Conservation (phyloP, 345 rosid genomes). For the Orychophragmus violaceus region DNA sequence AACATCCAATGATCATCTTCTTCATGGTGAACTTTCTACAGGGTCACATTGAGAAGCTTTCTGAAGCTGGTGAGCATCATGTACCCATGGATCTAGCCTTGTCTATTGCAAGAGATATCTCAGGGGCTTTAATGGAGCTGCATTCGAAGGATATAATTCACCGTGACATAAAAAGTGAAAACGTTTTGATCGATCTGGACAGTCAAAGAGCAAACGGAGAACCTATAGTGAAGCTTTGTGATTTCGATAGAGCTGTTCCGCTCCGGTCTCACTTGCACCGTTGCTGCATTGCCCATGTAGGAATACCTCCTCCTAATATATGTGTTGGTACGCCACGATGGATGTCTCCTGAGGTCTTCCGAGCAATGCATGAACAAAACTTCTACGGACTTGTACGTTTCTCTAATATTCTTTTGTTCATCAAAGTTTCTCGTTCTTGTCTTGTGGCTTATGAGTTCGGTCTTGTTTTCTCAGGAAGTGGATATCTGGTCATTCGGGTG, state of each 20-base stretch:
- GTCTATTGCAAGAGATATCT: slow-evolving; percentile 67
- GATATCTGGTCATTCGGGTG: slow-evolving; percentile 98
- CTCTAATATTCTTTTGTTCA: background rate
- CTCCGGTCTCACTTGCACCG: slow-evolving; percentile 64
- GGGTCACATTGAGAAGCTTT: slow-evolving; percentile 65
- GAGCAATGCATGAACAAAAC: slow-evolving; percentile 55
- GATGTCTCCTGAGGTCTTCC: slow-evolving; percentile 98
- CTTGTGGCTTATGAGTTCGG: slow-evolving; percentile 3
- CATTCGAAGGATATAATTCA: slow-evolving; percentile 87
- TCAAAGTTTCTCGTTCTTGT: background rate
- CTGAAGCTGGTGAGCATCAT: slow-evolving; percentile 57
- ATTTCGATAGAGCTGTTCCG: slow-evolving; percentile 94
- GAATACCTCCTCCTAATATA: slow-evolving; percentile 67
- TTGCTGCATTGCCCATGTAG: slow-evolving; percentile 78
- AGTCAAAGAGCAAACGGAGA: slow-evolving; percentile 44
- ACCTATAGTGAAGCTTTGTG: slow-evolving; percentile 81
- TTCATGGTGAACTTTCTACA: slow-evolving; percentile 25
- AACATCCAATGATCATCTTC: background rate
- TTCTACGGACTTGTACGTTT: slow-evolving; percentile 69
- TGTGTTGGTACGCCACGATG: slow-evolving; percentile 99
- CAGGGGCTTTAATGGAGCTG: slow-evolving; percentile 69
- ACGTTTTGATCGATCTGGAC: slow-evolving; percentile 76
- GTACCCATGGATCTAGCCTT: slow-evolving; percentile 59
- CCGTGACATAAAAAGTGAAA: slow-evolving; percentile 95
- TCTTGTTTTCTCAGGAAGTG: slow-evolving; percentile 62